Evolutionary conservation across 805 yeast genomes (phyloP).

Genomic region (Yarrowia sp.): DNA sequence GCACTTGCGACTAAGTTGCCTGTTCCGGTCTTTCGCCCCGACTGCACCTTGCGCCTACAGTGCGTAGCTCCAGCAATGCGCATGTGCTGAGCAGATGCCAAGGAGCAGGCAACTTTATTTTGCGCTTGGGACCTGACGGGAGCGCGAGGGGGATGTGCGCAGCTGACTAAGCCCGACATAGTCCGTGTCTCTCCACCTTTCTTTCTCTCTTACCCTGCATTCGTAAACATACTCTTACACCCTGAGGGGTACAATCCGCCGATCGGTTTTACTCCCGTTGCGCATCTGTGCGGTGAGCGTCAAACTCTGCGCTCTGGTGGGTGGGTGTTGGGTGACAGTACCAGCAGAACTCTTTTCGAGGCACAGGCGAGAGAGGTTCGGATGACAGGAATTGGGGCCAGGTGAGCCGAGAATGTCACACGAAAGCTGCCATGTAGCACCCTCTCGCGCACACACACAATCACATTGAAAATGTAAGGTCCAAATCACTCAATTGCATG

Average conservation of each 20-base stretch:
- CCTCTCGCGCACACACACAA: neutral
- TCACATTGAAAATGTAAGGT: neutral
- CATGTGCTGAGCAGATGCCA: conserved; percentile 27
- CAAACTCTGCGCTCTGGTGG: conserved; percentile 2
- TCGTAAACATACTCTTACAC: neutral
- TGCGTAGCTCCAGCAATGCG: conserved; percentile 4
- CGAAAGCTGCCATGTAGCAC: too few species aligned
- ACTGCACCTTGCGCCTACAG: conserved; percentile 6
- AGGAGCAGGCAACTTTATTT: neutral
- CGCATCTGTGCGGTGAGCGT: conserved; percentile 10
- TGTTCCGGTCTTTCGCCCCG: conserved; percentile 19
- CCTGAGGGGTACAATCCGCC: conserved; percentile 17
- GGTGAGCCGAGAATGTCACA: neutral
- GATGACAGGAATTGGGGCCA: too few species aligned
- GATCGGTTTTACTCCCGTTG: conserved; percentile 11
- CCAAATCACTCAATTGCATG: conserved; percentile 3
- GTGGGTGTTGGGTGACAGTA: conserved; percentile 9
- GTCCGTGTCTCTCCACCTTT: too few species aligned
- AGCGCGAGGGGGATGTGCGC: neutral
- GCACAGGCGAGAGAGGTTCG: too few species aligned
- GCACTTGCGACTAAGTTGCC: conserved; percentile 2
- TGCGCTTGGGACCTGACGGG: neutral
- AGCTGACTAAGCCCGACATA: neutral
- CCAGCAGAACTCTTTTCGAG: neutral
- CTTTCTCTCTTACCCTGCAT: neutral